Evolutionary conservation across 345 rosid genomes (phyloP).

Genomic region (Eutrema yunnanense): DNA sequence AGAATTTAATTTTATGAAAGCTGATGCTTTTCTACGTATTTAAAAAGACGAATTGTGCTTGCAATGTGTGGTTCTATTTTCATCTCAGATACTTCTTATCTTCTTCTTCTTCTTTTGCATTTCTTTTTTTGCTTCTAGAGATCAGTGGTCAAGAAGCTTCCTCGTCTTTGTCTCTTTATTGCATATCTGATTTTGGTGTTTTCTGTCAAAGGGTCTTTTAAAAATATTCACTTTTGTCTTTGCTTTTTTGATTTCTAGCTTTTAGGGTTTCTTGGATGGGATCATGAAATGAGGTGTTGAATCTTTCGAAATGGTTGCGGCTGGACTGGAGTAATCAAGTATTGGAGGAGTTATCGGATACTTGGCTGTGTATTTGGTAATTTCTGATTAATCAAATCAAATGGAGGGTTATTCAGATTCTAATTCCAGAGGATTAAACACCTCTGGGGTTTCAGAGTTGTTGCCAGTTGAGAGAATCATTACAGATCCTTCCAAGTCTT

Average conservation of each 20-base stretch:
- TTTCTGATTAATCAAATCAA: slow-evolving; percentile 21
- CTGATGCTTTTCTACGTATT: slow-evolving; percentile 15
- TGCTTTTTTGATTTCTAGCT: not conserved
- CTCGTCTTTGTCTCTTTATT: slow-evolving; percentile 14
- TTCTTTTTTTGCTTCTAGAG: slow-evolving; percentile 1
- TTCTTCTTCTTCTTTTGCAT: not conserved
- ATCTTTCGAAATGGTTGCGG: slow-evolving; percentile 22
- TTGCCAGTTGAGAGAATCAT: slow-evolving; percentile 19
- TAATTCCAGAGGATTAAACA: slow-evolving; percentile 50
- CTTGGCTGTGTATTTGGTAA: slow-evolving; percentile 34
- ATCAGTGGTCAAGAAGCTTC: slow-evolving; percentile 19
- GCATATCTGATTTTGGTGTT: slow-evolving; percentile 18
- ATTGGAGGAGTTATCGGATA: slow-evolving; percentile 26
- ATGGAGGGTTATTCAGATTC: slow-evolving; percentile 79
- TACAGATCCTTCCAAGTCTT: slow-evolving; percentile 31
- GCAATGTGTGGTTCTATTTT: slow-evolving; percentile 58
- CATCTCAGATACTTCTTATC: slow-evolving; percentile 23
- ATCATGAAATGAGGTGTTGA: not conserved
- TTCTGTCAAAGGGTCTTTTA: slow-evolving; percentile 10
- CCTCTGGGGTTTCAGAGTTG: slow-evolving; percentile 43
- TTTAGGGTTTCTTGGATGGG: not conserved
- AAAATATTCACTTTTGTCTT: slow-evolving; percentile 12
- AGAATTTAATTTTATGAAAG: slow-evolving; percentile 39
- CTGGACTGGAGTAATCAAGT: slow-evolving; percentile 19
- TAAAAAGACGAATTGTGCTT: slow-evolving; percentile 6